Base-by-base conservation (phyloP, 2,329 filamentous ascomycete species). In the Hyphodiscus sp. region DNA sequence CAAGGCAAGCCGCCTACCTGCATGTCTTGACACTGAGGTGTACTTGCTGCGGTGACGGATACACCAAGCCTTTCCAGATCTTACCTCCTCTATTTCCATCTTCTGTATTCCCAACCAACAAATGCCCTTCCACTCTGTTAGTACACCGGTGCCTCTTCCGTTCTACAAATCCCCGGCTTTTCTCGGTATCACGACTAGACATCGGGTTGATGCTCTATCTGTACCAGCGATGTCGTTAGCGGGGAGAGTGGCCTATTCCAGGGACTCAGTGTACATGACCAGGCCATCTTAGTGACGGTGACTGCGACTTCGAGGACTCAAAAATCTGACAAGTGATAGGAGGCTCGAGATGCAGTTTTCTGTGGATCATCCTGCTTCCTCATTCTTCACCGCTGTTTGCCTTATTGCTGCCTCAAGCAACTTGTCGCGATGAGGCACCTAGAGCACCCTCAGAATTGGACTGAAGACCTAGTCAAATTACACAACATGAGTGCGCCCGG, bases 351-450 rank as follows among this genome's bases (percentile, higher is more conserved):
- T 38, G 16, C 16, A 38, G 23, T 53, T 19, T 30, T 38, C 29
- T 9, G 20, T 42, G 29, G 15, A 19, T 15, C 45, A 50, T 48
- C 38, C 29, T 18, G 38, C 33, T 43, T 50, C 47, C 43, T 42
- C 49, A 43, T 43, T 38, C 41, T 47, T 63, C 62, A 65, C 62
- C 62, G 61, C 62, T 60, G 59, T 63, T 62, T 63, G 55, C 51
- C 43, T 53, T 38, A 13, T 47, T 19, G 20, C 44, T 61, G 57
- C 61, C 61, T 61, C 61, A 54, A 51, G 54, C 51, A 52, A 51
- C 54, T 45, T 50, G 47, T 56, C 42, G 50, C 51, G 49, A 45
- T 51, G 20, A 56, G 47, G 47, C 50, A 46, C 33, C 33, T 52
- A 19, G 49, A 44, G 30, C 30, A 47, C 53, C 49, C 45, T 49